phyloP scores from a whole-genome alignment of 306 rosid genomes.

The Inga leiocalycina region DNA sequence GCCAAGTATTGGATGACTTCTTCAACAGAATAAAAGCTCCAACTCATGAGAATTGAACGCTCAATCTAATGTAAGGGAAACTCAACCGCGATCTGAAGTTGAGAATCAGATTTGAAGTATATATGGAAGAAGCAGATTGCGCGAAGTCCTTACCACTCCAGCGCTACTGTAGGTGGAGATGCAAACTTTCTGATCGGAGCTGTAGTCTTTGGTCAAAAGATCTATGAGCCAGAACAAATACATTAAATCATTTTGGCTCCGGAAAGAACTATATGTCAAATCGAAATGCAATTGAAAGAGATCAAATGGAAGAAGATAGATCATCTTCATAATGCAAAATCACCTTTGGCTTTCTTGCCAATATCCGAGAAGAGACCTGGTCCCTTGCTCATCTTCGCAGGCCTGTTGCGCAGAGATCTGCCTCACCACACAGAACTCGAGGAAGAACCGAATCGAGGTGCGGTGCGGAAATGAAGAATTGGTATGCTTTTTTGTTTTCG shows the following conservation, averaged over 20 bases:
- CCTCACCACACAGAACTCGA: not conserved
- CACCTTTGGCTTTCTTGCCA: constrained; percentile 72
- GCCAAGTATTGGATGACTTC: not conserved
- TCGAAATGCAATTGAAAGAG: not conserved
- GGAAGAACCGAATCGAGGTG: constrained; percentile 16
- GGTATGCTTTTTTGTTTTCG: not conserved
- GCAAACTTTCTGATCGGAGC: constrained; percentile 63
- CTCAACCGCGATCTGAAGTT: not conserved
- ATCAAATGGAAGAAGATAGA: not conserved
- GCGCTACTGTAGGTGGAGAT: constrained; percentile 57
- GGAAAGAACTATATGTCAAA: not conserved
- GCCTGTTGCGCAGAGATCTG: not conserved
- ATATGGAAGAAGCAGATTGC: not conserved
- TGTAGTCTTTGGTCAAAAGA: constrained; percentile 66
- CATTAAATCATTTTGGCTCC: constrained; percentile 4
- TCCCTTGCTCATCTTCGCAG: constrained; percentile 62
- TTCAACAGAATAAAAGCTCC: not conserved
- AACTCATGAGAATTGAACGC: not conserved
- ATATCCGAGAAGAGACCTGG: constrained; percentile 65
- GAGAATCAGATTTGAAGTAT: not conserved
- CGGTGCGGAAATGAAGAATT: constrained; percentile 16
- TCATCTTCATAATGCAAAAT: not conserved
- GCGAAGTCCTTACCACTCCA: constrained; percentile 56
- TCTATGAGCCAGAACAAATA: constrained; percentile 42
- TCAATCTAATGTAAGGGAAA: not conserved